These are phyloP conservation scores for Bolboschoenoplectus hybrid DNA, from an alignment of 202 grass and related monocot species.

Conservation along the genomic window DNA sequence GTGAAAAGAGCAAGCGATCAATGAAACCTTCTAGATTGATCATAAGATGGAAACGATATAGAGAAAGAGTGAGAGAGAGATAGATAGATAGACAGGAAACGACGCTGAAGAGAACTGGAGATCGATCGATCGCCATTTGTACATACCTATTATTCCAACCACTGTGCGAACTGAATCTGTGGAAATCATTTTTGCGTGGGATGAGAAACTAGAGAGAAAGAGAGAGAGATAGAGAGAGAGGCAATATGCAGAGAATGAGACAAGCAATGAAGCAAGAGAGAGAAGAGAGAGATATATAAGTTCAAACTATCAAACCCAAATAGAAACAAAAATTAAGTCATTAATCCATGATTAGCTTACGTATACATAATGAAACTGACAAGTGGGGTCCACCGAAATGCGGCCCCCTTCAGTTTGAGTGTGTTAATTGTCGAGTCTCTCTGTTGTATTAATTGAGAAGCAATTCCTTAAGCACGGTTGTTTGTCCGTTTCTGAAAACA, in stretches of 20 bases:
- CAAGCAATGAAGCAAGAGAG: background rate
- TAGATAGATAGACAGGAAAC: background rate
- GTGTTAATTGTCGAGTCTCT: no score
- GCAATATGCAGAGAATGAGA: background rate
- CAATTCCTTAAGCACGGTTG: no score
- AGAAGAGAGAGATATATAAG: background rate
- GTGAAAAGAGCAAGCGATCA: constrained; percentile 25
- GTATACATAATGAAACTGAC: no score
- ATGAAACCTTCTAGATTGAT: background rate
- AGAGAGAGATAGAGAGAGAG: background rate
- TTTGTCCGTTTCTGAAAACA: no score
- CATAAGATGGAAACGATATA: background rate
- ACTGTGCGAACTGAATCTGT: constrained; percentile 52
- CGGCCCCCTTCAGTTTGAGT: no score
- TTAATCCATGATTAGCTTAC: no score
- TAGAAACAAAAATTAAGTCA: background rate
- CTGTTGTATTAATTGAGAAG: no score
- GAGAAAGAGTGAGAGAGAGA: background rate
- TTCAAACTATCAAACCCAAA: background rate
- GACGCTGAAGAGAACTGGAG: background rate
- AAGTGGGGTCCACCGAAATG: no score
- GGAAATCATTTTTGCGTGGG: constrained; percentile 51
- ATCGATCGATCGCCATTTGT: background rate
- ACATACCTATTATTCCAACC: constrained; percentile 61
- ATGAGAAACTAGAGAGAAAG: background rate